Evolutionary conservation across 2,329 filamentous ascomycete species (phyloP).

Genomic region (Furcasterigmium furcatum): DNA sequence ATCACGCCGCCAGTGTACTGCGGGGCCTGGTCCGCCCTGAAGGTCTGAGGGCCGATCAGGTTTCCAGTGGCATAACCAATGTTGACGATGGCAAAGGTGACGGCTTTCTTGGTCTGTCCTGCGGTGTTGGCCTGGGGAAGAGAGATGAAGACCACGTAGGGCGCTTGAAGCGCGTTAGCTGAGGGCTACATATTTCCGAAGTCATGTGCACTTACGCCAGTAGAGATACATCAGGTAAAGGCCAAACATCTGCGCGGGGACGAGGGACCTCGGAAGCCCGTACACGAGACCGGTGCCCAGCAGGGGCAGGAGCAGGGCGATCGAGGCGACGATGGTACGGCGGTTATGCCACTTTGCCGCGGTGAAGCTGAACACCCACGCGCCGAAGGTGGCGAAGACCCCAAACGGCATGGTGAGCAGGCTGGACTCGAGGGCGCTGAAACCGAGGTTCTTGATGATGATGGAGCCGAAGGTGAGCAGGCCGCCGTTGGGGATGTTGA

Average conservation of each 20-base stretch:
- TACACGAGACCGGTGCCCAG: constrained; percentile 39
- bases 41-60: constrained; percentile 36
- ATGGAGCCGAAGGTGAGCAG: constrained; percentile 73
- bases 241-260: constrained; percentile 30
- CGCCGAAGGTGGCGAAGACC: too few species aligned
- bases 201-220: too few species aligned
- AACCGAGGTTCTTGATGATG: constrained; percentile 69
- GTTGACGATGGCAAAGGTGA: constrained; percentile 34
- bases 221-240: constrained; percentile 43
- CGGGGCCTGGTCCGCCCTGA: constrained; percentile 27
- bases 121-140: constrained; percentile 35
- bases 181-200: too few species aligned
- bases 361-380: too few species aligned
- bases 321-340: too few species aligned
- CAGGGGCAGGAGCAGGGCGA: too few species aligned
- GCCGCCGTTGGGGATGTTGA: constrained; percentile 70
- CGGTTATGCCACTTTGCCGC: too few species aligned
- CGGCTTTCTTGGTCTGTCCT: constrained; percentile 41
- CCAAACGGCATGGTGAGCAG: constrained; percentile 74
- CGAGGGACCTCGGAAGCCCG: constrained; percentile 24
- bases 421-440: constrained; percentile 64
- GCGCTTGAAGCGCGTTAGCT: too few species aligned
- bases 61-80: constrained; percentile 38
- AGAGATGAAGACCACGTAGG: constrained; percentile 37
- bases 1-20: constrained; percentile 18